Evolutionary conservation across 371 early-diverging fungal genomes (phyloP).

Genomic region (Blakeslea trispora): DNA sequence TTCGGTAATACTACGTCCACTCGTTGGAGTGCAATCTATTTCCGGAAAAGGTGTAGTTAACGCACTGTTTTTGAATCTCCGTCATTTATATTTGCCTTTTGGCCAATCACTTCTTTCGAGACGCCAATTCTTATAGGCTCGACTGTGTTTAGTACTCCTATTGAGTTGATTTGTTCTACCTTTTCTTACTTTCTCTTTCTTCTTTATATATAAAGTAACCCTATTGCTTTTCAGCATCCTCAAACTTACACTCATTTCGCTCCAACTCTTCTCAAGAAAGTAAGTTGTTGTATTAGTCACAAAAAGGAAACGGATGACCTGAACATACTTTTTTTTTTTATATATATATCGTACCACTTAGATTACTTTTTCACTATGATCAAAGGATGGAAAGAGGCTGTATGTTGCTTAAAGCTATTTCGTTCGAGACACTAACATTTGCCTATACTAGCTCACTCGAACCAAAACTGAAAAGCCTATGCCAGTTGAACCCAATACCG

Average conservation of each 20-base stretch:
- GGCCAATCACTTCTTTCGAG: too few species aligned
- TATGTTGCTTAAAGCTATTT: constrained; percentile 5
- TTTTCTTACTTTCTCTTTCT: constrained; percentile 7
- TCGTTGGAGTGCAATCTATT: too few species aligned
- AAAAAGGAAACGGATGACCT: too few species aligned
- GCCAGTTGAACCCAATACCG: constrained; percentile 5
- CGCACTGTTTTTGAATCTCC: too few species aligned
- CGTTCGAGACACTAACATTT: constrained; percentile 4
- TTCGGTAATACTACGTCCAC: too few species aligned
- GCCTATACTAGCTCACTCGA: constrained; percentile 30
- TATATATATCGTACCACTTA: background rate
- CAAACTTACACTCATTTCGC: background rate
- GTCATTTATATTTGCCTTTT: too few species aligned
- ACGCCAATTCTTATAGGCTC: constrained; percentile 6
- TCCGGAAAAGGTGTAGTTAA: too few species aligned
- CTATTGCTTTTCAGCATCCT: background rate
- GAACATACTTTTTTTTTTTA: constrained; percentile 1
- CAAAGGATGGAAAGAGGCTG: constrained; percentile 49
- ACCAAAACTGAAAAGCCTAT: constrained; percentile 14
- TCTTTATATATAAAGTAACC: background rate
- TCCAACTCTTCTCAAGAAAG: too few species aligned
- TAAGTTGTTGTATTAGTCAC: too few species aligned
- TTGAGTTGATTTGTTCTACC: too few species aligned
- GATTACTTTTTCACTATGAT: constrained; percentile 23
- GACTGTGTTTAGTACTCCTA: constrained; percentile 12